Base-by-base conservation (phyloP, 345 rosid species). In the Murraya paniculata region DNA sequence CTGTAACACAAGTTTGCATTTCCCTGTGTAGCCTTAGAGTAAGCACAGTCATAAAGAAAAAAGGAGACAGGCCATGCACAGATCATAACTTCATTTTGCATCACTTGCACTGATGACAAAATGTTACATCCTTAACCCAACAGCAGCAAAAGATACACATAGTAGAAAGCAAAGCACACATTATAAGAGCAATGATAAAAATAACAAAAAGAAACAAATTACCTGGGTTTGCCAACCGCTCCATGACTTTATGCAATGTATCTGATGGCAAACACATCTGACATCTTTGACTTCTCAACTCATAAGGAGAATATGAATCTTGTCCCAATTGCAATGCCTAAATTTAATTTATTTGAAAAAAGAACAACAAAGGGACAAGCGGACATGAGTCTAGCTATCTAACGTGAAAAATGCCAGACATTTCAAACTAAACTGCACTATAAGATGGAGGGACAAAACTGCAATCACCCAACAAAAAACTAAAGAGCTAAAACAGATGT, bases 251-350 rank as follows among this genome's bases (percentile, higher is more conserved):
- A 79, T 82, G 91, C 81, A 92, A 78, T 18, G 97, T 67, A 79
- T 92, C 97, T 4, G 94, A 81, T n/a, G 87, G 84, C 82, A 92
- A 90, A 80, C 97, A 92, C 94, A 90, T 92, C 67, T 92, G 97
- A 80, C 92, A 90, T 78, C 93, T 82, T 80, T 89, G 92, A 60
- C 87, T 87, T 75, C 88, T 86, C 67, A 79, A 77, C 69, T 87
- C 91, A 79, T 78, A 81, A 38, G 91, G 77, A 45, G 85, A 74
- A 68, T 78, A 83, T 18, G 90, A 81, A 76, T 92, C 92, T 72
- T 92, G 97, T 55, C 91, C 94, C 87, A 89, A 76, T 76, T 88
- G 97, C 86, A 92, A 82, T 31, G 97, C 97, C 97, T 92, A 65
- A 33, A 75, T 45, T 31, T 31, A 57, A 67, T 73, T 50, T 28